Percentiles rank a stretch among this genome's conserved stretches.
Conservation (phyloP, 2,329 filamentous ascomycete species). For the Bipolaris bicolor region DNA sequence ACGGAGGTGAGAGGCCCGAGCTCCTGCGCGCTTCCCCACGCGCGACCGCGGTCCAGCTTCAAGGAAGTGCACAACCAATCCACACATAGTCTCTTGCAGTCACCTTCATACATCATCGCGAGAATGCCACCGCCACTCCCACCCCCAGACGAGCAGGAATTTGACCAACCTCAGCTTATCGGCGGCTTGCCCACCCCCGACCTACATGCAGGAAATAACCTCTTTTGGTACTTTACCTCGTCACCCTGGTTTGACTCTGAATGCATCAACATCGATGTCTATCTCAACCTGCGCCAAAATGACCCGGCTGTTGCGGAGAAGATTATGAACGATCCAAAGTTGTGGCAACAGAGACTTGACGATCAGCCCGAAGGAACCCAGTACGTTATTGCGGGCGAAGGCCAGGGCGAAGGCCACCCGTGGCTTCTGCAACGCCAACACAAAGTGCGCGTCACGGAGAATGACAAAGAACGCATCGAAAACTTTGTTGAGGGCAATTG, state of each 20-base stretch:
- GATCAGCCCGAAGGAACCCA: slow-evolving; percentile 61
- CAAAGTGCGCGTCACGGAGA: slow-evolving; percentile 41
- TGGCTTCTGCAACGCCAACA: slow-evolving; percentile 67
- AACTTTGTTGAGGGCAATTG: slow-evolving; percentile 63
- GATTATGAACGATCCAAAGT: slow-evolving; percentile 60
- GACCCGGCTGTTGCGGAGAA: slow-evolving; percentile 52
- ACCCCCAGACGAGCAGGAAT: slow-evolving; percentile 44
- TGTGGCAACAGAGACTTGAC: slow-evolving; percentile 62
- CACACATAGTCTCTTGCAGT: not conserved
- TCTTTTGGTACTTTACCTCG: slow-evolving; percentile 67
- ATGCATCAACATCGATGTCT: slow-evolving; percentile 63
- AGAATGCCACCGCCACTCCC: slow-evolving; percentile 38
- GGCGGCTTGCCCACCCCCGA: slow-evolving; percentile 28
- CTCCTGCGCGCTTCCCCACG: slow-evolving; percentile 7
- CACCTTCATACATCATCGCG: slow-evolving; percentile 10
- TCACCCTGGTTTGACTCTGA: slow-evolving; percentile 68
- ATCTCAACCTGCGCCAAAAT: slow-evolving; percentile 58
- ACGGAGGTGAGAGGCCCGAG: slow-evolving; percentile 30
- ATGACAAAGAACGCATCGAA: slow-evolving; percentile 50
- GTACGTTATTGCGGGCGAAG: slow-evolving; percentile 65
- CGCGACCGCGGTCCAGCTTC: slow-evolving; percentile 1
- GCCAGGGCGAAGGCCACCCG: slow-evolving; percentile 58
- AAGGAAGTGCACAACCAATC: slow-evolving; percentile 2
- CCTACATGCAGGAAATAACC: slow-evolving; percentile 40
- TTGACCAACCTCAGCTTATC: slow-evolving; percentile 31